Conservation (phyloP, 2,329 filamentous ascomycete species). For the Mycocentrospora acerina region DNA sequence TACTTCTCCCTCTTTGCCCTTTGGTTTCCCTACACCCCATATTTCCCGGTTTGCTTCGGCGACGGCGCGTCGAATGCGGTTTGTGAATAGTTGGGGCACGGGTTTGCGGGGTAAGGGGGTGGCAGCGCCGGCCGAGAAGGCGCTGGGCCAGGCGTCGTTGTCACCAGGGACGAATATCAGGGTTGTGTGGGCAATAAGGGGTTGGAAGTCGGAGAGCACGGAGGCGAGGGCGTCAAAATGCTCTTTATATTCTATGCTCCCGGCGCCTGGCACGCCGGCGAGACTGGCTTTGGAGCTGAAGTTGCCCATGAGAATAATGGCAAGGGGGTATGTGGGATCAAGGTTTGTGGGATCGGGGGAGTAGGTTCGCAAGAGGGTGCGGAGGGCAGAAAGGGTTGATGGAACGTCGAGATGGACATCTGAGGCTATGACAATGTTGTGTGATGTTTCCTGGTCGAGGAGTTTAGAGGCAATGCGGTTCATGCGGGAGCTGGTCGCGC, state of each 20-base stretch:
- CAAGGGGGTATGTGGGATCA: conserved; percentile 67
- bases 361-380: conserved; percentile 76
- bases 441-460: conserved; percentile 46
- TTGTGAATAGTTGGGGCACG: conserved; percentile 89
- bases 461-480: conserved; percentile 73
- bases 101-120: conserved; percentile 68
- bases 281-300: conserved; percentile 65
- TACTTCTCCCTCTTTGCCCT: conserved; percentile 65
- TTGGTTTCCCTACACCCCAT: conserved; percentile 45
- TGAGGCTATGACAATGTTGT: conserved; percentile 72
- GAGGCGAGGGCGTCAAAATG: conserved; percentile 86
- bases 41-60: conserved; percentile 73
- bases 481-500: conserved; percentile 81
- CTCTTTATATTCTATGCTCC: conserved; percentile 96
- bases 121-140: conserved; percentile 75
- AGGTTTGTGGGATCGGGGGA: conserved; percentile 52
- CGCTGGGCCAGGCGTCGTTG: conserved; percentile 94
- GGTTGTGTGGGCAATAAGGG: conserved; percentile 73
- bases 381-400: conserved; percentile 75
- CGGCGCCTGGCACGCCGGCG: conserved; percentile 67
- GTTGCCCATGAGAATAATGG: conserved; percentile 83
- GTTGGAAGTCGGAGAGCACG: conserved; percentile 78
- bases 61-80: conserved; percentile 78
- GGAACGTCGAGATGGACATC: conserved; percentile 87
- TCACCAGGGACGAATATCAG: conserved; percentile 95